These are phyloP conservation scores for Euphorbia lathyris DNA, from an alignment of 345 rosid species.

Conservation along the genomic window DNA sequence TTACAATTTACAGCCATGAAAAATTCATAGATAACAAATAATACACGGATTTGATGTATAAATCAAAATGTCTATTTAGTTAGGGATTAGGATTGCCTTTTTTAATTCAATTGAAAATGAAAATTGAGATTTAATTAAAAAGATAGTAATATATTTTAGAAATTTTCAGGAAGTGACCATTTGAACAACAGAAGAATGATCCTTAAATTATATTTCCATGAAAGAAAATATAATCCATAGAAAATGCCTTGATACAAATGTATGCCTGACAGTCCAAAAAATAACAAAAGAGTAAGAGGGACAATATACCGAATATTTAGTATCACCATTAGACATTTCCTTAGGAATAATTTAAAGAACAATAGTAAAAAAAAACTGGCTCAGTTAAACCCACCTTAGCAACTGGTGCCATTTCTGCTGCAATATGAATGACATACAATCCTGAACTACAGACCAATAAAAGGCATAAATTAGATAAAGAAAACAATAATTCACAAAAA, in stretches of 20 bases:
- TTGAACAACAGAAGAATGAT: not conserved
- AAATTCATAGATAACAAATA: not conserved
- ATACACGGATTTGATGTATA: not conserved
- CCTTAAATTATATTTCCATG: conserved; percentile 9
- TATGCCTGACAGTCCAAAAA: not conserved
- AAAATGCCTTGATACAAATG: not conserved
- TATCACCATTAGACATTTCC: not conserved
- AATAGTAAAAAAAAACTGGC: conserved; percentile 3
- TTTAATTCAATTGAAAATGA: not conserved
- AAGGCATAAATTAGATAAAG: conserved; percentile 32
- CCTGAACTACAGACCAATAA: conserved; percentile 67
- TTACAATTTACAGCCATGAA: not conserved
- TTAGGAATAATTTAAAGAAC: not conserved
- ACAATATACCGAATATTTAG: not conserved
- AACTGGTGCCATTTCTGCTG: conserved; percentile 98
- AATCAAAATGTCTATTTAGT: not conserved
- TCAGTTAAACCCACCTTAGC: conserved; percentile 71
- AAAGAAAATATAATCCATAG: not conserved
- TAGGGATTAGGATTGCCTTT: not conserved
- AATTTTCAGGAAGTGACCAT: not conserved
- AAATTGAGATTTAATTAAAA: not conserved
- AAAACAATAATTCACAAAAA: conserved; percentile 7
- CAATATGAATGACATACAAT: conserved; percentile 80
- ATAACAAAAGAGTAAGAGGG: not conserved
- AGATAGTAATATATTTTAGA: not conserved